These are phyloP conservation scores for Salvia rosmarinus DNA, from an alignment of 257 asterid genomes.

Conservation along the genomic window DNA sequence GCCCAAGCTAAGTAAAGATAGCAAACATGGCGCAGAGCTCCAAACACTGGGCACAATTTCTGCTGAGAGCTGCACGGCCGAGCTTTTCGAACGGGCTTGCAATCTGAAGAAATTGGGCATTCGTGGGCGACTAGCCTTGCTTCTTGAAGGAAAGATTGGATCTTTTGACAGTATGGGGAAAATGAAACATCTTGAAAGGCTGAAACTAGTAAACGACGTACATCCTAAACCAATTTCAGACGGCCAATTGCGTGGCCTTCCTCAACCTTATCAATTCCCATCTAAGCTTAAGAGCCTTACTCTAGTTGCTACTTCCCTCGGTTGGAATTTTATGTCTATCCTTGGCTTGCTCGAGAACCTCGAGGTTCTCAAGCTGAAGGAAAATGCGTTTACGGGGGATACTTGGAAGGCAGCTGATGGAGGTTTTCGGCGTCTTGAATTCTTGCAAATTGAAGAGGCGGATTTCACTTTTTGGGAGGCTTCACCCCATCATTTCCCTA, in stretches of 20 bases:
- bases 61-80: neutral
- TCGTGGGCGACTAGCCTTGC: conserved; percentile 5
- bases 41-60: neutral
- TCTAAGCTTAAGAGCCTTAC: neutral
- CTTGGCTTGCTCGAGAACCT: neutral
- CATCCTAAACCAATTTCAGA: neutral
- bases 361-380: conserved; percentile 7
- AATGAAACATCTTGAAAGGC: neutral
- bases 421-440: neutral
- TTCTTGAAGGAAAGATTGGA: neutral
- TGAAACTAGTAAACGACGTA: neutral
- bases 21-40: conserved; percentile 15
- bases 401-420: neutral
- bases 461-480: conserved; percentile 2
- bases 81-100: neutral
- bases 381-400: neutral
- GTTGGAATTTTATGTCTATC: neutral
- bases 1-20: conserved; percentile 1
- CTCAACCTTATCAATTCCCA: conserved; percentile 7
- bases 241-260: neutral
- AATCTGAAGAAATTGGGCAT: conserved; percentile 24
- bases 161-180: neutral
- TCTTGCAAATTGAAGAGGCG: no score
- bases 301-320: neutral
- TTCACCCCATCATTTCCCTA: neutral